Evolutionary conservation across 805 yeast genomes (phyloP), one percentile per base, ranked within the genome.

Genomic region (Candida gorgasii): DNA sequence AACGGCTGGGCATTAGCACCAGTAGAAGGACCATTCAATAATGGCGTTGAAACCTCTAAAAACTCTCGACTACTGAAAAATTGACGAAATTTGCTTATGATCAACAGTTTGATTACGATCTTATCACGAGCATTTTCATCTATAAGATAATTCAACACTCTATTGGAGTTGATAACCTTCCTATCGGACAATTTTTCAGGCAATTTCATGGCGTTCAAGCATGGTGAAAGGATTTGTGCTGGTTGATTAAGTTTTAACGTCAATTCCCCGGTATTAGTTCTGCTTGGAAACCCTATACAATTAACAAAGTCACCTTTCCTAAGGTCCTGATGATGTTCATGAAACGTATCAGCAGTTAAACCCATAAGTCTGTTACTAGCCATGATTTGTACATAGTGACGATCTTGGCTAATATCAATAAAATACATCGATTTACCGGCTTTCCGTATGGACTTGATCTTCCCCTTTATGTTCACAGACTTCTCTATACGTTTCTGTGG

Each of bases 1-100:
- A 93, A 93, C 0, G 98, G 96, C n/a, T 76, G 75, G 0, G 99
- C 98, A 53, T 82, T 81, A 4, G 99, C 99, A 2, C 99, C 99
- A 13, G 89, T 86, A 0, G 89, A 79, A 24, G 70, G 66, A 1
- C 82, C 80, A 0, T 89, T 78, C 9, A 93, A 62, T 1, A 89
- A 77, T 0, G 99, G 99, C 0, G 99, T 93, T 39, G 84, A 86
- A 0, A 93, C 95, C 59, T 89, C 97, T 2, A 86, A 47, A 50
- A 89, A 93, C 1, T 69, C 79, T 16, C 67, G 63, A 0, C 55
- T 52, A 30, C 72, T 69, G 15, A 92, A 72, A 52, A 78, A 89
- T 1, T 55, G 48, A 16, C 97, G 65, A 3, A 92, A 67, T 1
- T 73, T 58, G 8, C 69, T 67, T 2, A 83, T 69, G 1, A 89